Percentiles rank a stretch among this genome's conserved stretches.
These are phyloP conservation scores for Carallia brachiata DNA, from an alignment of 345 rosid genomes.

Conservation along the genomic window DNA sequence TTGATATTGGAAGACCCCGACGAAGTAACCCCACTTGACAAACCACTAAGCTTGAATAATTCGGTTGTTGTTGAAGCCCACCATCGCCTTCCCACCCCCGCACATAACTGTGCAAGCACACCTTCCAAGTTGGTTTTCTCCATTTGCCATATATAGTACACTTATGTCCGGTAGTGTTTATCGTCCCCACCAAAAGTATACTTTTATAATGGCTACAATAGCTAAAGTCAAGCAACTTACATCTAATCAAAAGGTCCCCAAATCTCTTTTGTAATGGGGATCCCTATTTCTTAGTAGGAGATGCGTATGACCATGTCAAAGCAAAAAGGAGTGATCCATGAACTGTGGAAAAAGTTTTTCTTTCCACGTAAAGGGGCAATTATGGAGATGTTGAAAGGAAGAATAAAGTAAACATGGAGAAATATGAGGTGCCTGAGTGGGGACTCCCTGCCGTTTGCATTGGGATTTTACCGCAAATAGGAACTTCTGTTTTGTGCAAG, in stretches of 20 bases:
- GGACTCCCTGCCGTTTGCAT: slow-evolving; percentile 15
- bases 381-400: slow-evolving; percentile 30
- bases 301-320: slow-evolving; percentile 25
- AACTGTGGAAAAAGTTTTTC: slow-evolving; percentile 49
- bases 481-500: slow-evolving; percentile 16
- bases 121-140: slow-evolving; percentile 7
- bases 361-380: slow-evolving; percentile 43
- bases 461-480: slow-evolving; percentile 31
- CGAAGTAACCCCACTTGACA: slow-evolving; percentile 20
- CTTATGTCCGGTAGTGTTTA: slow-evolving; percentile 9
- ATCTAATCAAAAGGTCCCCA: slow-evolving; percentile 10
- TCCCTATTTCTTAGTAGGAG: slow-evolving; percentile 28
- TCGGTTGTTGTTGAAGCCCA: not conserved
- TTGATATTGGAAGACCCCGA: slow-evolving; percentile 13
- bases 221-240: slow-evolving; percentile 24
- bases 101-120: slow-evolving; percentile 16
- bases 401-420: slow-evolving; percentile 7
- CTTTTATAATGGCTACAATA: slow-evolving; percentile 6
- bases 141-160: slow-evolving; percentile 24
- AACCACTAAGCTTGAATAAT: slow-evolving; percentile 1
- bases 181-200: slow-evolving; percentile 22
- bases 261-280: slow-evolving; percentile 14
- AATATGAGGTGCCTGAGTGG: slow-evolving; percentile 20
- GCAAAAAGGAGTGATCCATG: slow-evolving; percentile 22
- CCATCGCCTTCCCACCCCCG: slow-evolving; percentile 2